phyloP scores from a whole-genome alignment of 2,329 filamentous ascomycete genomes.

The Rhytidhysteron rufulum region DNA sequence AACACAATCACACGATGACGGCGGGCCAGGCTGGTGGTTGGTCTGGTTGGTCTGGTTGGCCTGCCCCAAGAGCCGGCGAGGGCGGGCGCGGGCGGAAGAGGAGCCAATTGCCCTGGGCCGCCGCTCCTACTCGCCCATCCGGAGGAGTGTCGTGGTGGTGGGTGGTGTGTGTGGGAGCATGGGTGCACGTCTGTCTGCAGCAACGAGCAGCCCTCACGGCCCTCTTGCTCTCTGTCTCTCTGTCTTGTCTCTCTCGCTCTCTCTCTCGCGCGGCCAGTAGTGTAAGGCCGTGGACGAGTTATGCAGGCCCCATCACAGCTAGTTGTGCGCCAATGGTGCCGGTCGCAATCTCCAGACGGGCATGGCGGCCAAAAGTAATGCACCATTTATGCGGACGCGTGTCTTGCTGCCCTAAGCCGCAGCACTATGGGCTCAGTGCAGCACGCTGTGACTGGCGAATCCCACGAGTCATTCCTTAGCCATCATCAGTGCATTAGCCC shows the following conservation, averaged over 20 bases:
- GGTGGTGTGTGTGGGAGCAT: conserved; percentile 3
- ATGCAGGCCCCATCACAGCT: conserved; percentile 11
- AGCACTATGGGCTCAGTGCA: conserved; percentile 13
- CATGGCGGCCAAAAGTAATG: conserved; percentile 29
- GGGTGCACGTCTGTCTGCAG: conserved; percentile 3
- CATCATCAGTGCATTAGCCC: conserved; percentile 30
- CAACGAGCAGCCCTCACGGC: no score
- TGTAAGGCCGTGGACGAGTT: conserved; percentile 4
- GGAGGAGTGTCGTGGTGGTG: no score
- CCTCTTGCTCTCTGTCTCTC: no score
- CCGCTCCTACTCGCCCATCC: no score
- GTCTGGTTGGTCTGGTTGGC: background rate
- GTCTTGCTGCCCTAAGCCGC: conserved; percentile 30
- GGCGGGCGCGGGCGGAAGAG: background rate
- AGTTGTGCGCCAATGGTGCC: conserved; percentile 4
- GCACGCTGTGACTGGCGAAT: no score
- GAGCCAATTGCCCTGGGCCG: background rate
- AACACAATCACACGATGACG: conserved; percentile 2
- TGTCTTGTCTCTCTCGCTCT: no score
- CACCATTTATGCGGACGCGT: conserved; percentile 25
- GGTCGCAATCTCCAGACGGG: conserved; percentile 15
- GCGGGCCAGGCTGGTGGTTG: conserved; percentile 2
- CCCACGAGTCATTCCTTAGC: conserved; percentile 33
- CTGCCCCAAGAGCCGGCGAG: no score
- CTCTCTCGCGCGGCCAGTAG: conserved; percentile 4